Base-by-base conservation (phyloP, 352 stramenopile genomes). In the Phytopythium litorale region DNA sequence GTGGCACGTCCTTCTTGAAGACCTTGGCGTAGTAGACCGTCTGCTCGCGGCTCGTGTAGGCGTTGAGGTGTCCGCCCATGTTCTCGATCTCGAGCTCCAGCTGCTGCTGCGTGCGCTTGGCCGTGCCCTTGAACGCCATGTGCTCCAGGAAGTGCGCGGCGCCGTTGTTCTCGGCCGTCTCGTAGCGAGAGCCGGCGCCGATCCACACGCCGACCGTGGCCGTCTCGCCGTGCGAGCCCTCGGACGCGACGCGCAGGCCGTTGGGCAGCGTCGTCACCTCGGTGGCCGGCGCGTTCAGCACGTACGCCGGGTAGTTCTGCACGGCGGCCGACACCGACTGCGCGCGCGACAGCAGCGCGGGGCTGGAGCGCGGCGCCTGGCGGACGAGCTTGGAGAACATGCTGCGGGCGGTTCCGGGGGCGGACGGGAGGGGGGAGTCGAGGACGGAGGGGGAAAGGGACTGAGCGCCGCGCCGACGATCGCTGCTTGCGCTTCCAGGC, bases 11-110 rank as follows among this genome's bases (percentile, higher is more conserved):
- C 68, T 98, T 97, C 81, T 99, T 98, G 78, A 99, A 99, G 3
- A 99, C 97, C 80, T 99, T 99, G 64, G 97, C 97, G 86, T 99
- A 99, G 85, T 99, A 99, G 33, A 99, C 97, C n/a, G 98, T 99
- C 83, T 99, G 97, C 76, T 99, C 98, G 56, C 97, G 88, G 68
- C 84, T 98, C 58, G 98, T 99, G 82, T 99, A 99, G 8, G 97
- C 97, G 76, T 99, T 98, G 51, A 99, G 82, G 87, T 99, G 98
- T 66, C 96, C 98, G 62, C 98, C 98, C 96, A 99, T 99, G 85
- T 99, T 99, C 87, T 99, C 98, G 70, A 99, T 99, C 78, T 99
- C 94, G 51, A 99, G 84, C 84, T 99, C 98, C n/a, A 99, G 87
- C 73, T 98, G 82, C 73, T 98, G 92, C 83, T 99, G 97, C 50